Percentiles rank a stretch among this genome's conserved stretches.
Conservation (phyloP, 2,329 filamentous ascomycete genomes). For the Ophiostoma quercus region DNA sequence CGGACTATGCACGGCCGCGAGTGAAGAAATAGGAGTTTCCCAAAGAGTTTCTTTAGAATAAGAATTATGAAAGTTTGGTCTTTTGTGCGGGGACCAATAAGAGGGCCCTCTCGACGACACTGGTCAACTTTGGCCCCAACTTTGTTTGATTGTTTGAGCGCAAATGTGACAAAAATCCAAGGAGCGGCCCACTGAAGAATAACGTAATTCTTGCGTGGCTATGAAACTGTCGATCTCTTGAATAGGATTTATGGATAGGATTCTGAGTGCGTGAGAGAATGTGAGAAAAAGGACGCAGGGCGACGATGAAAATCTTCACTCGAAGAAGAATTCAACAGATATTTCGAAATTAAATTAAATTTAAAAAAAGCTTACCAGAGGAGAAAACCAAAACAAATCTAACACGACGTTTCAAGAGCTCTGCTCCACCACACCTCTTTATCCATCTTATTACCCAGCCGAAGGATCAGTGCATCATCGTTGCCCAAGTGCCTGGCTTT, state of each 20-base stretch:
- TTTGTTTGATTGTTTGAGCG: not conserved
- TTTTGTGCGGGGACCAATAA: not conserved
- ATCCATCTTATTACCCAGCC: not conserved
- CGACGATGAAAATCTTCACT: not conserved
- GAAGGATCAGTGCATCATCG: not conserved
- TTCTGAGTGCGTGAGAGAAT: not conserved
- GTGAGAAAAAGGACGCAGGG: not conserved
- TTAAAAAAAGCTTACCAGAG: not conserved
- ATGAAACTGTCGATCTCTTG: conserved; percentile 4
- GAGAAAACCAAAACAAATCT: not conserved
- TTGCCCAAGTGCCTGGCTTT: not conserved
- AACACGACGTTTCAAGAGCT: not conserved
- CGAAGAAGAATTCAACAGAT: not conserved
- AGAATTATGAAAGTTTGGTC: not conserved
- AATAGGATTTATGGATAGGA: not conserved
- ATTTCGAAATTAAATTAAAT: not conserved
- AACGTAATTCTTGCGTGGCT: not conserved
- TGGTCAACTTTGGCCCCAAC: not conserved
- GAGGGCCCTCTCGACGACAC: not conserved
- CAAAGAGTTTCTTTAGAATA: not conserved
- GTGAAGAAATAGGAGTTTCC: not conserved
- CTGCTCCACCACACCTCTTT: not conserved
- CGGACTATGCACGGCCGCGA: conserved; percentile 3
- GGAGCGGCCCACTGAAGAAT: not conserved
- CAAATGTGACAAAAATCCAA: not conserved